Evolutionary conservation across 2,329 filamentous ascomycete genomes (phyloP).

Genomic region (Penicillium verrucosum): DNA sequence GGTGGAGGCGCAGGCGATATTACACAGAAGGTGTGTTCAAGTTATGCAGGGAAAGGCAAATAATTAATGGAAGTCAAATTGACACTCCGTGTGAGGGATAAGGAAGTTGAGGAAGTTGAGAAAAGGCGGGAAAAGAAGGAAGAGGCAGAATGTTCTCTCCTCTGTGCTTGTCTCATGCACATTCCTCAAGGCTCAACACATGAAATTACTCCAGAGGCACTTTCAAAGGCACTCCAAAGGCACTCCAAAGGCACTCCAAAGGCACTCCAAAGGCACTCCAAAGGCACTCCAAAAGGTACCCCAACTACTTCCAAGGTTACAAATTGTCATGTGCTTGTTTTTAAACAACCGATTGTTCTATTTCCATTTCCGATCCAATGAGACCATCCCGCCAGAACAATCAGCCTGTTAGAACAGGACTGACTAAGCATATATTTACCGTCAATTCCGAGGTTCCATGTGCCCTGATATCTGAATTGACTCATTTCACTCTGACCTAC

Average conservation of each 20-base stretch:
- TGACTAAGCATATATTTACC: constrained; percentile 2
- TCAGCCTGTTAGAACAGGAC: constrained; percentile 10
- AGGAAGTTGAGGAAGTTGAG: neutral
- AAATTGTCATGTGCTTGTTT: too few relatives aligned
- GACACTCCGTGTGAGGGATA: neutral
- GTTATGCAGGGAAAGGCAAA: neutral
- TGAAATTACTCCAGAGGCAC: too few relatives aligned
- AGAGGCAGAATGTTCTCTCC: neutral
- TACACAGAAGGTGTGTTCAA: neutral
- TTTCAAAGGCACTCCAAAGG: too few relatives aligned
- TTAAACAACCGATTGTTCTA: neutral
- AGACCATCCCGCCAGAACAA: neutral
- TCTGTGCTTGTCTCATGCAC: neutral
- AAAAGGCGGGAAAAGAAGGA: neutral
- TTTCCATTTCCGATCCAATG: constrained; percentile 3
- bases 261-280: too few relatives aligned
- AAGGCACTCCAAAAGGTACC: too few relatives aligned
- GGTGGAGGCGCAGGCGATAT: neutral
- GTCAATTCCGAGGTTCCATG: neutral
- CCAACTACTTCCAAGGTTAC: too few relatives aligned
- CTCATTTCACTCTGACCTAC: neutral
- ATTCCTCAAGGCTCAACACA: neutral
- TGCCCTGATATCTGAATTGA: neutral
- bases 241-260: too few relatives aligned
- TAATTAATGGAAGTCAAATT: neutral